Percentiles rank a stretch among this genome's conserved stretches.
Evolutionary conservation across 164 flowering plant species (phyloP).

Genomic region (Nymphaea colorata): DNA sequence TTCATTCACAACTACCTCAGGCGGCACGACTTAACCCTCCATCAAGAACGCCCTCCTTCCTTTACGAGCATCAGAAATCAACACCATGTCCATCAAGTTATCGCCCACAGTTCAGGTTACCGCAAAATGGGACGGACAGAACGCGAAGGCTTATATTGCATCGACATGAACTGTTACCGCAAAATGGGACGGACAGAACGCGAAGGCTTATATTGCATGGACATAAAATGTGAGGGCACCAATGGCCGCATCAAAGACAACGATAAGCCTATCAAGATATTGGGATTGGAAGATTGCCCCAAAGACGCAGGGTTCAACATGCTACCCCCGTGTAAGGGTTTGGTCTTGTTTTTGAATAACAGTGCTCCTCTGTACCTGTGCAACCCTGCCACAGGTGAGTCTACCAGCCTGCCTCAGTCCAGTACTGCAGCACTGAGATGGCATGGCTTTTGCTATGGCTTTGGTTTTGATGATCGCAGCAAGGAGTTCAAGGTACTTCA

Average conservation of each 20-base stretch:
- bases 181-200: too few species aligned
- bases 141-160: too few species aligned
- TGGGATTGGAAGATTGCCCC: too few species aligned
- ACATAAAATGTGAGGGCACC: too few species aligned
- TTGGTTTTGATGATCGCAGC: not conserved
- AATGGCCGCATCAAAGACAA: too few species aligned
- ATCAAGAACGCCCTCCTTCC: not conserved
- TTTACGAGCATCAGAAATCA: not conserved
- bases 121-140: too few species aligned
- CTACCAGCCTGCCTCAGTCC: not conserved
- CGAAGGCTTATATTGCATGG: too few species aligned
- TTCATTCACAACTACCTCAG: not conserved
- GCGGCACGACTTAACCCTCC: not conserved
- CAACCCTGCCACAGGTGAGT: not conserved
- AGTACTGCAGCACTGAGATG: not conserved
- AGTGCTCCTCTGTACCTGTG: not conserved
- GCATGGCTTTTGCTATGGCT: not conserved
- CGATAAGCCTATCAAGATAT: too few species aligned
- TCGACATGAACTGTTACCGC: too few species aligned
- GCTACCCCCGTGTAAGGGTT: not conserved
- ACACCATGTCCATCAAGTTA: not conserved
- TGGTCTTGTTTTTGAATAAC: not conserved
- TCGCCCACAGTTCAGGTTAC: not conserved
- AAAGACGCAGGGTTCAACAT: not conserved
- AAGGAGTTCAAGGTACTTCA: not conserved